phyloP scores from a whole-genome alignment of 2,329 filamentous ascomycete genomes.

The Monosporascus sp. region DNA sequence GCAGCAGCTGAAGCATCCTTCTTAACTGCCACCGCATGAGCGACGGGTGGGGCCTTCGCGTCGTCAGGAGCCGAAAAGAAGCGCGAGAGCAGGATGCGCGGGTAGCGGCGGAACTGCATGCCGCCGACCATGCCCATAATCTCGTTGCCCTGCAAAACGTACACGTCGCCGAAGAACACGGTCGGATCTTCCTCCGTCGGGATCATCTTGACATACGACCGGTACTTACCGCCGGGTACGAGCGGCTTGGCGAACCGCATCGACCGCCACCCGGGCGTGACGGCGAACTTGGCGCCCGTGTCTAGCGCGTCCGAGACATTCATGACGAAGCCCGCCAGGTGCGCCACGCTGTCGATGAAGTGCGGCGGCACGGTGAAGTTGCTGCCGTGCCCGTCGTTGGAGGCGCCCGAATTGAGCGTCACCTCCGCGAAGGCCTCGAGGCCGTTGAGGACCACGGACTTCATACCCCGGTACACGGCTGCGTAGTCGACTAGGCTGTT shows the following conservation, averaged over 20 bases:
- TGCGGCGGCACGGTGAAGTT: constrained; percentile 34
- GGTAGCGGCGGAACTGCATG: constrained; percentile 33
- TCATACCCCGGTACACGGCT: constrained; percentile 32
- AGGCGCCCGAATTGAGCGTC: constrained; percentile 16
- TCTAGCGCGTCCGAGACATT: constrained; percentile 33
- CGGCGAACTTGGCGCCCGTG: constrained; percentile 26
- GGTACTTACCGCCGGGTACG: constrained; percentile 26
- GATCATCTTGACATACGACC: constrained; percentile 35
- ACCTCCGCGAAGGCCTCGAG: constrained; percentile 28
- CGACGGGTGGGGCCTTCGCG: not conserved
- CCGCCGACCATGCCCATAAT: constrained; percentile 28
- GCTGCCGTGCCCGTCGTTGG: constrained; percentile 17
- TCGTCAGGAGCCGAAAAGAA: constrained; percentile 34
- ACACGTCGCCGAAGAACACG: constrained; percentile 30
- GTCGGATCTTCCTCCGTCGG: constrained; percentile 21
- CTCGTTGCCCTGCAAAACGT: constrained; percentile 27
- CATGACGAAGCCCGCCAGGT: constrained; percentile 36
- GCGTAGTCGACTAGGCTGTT: constrained; percentile 33
- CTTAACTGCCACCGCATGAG: not conserved
- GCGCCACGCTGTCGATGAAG: constrained; percentile 33
- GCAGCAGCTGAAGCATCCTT: not conserved
- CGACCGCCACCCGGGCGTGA: constrained; percentile 34
- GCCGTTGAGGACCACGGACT: constrained; percentile 32
- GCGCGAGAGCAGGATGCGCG: constrained; percentile 30
- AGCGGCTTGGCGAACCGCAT: constrained; percentile 27